A percentile compares a stretch with the other conserved stretches of the same genome.
Evolutionary conservation across 2,329 filamentous ascomycete species (phyloP).

Genomic region (Alternaria infectoria): DNA sequence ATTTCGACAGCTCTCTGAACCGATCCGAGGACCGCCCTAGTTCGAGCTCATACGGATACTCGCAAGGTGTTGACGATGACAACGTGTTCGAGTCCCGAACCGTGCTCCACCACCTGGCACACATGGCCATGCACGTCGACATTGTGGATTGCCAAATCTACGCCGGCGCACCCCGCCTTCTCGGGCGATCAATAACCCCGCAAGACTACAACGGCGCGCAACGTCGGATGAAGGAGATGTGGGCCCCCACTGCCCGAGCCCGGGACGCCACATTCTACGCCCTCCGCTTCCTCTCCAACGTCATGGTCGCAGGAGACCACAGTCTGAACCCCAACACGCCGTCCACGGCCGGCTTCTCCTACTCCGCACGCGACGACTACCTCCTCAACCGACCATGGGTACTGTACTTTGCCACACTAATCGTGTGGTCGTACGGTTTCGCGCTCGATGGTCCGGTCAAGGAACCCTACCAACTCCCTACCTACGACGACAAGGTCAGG

Average conservation of each 20-base stretch:
- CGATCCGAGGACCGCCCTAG: constrained; percentile 52
- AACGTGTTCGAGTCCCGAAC: constrained; percentile 86
- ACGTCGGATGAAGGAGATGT: constrained; percentile 82
- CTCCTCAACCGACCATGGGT: constrained; percentile 94
- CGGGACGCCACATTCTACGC: constrained; percentile 93
- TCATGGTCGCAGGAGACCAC: constrained; percentile 69
- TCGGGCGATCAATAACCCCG: constrained; percentile 82
- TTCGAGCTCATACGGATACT: constrained; percentile 40
- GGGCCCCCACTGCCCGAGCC: constrained; percentile 87
- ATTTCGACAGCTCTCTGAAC: constrained; percentile 85
- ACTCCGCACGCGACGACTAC: constrained; percentile 86
- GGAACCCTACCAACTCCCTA: constrained; percentile 59
- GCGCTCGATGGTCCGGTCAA: constrained; percentile 82
- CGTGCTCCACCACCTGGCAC: constrained; percentile 89
- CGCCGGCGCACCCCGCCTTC: constrained; percentile 81
- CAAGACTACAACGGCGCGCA: constrained; percentile 82
- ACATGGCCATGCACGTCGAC: constrained; percentile 98
- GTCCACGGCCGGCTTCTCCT: constrained; percentile 54
- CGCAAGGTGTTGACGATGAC: constrained; percentile 59
- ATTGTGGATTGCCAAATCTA: constrained; percentile 98
- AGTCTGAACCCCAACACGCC: constrained; percentile 30
- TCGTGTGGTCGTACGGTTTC: constrained; percentile 95
- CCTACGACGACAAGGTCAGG: constrained; percentile 68
- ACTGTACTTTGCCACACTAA: constrained; percentile 87
- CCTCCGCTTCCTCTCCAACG: constrained; percentile 84